Evolutionary conservation across 2,329 filamentous ascomycete species (phyloP).

Genomic region (Penicillium sp.): DNA sequence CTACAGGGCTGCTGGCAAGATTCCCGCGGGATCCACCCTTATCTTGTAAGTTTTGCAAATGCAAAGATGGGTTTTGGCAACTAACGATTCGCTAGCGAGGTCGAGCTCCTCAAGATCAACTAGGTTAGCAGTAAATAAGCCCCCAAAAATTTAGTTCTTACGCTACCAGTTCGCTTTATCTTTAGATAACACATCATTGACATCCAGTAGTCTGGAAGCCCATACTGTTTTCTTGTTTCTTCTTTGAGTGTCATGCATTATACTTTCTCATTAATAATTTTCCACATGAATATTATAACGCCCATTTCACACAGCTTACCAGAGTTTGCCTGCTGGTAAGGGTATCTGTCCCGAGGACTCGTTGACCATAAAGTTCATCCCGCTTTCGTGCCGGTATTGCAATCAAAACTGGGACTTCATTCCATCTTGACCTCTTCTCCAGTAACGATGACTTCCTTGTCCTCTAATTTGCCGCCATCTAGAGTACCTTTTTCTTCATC

Average conservation of each 20-base stretch:
- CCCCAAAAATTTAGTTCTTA: background rate
- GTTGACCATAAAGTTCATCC: too few relatives aligned
- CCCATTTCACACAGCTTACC: too few relatives aligned
- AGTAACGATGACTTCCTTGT: background rate
- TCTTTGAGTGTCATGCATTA: too few relatives aligned
- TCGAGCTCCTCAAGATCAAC: conserved; percentile 67
- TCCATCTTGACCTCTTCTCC: background rate
- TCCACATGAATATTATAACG: too few relatives aligned
- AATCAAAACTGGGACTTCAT: too few relatives aligned
- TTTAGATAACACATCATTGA: background rate
- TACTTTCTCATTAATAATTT: too few relatives aligned
- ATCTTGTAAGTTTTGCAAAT: conserved; percentile 68
- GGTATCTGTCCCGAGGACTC: too few relatives aligned
- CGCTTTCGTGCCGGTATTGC: too few relatives aligned
- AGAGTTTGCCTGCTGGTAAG: too few relatives aligned
- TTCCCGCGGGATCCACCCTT: conserved; percentile 70
- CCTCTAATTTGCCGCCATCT: background rate
- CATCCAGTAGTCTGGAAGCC: too few relatives aligned
- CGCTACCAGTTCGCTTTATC: background rate
- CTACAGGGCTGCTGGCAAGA: conserved; percentile 39
- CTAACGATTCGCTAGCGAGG: conserved; percentile 53
- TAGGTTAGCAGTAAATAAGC: conserved; percentile 36
- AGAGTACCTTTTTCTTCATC: conserved; percentile 16
- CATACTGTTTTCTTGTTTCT: too few relatives aligned
- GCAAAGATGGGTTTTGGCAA: background rate